phyloP scores from a whole-genome alignment of 257 asterid species.

The Solanum megistacrolobum region DNA sequence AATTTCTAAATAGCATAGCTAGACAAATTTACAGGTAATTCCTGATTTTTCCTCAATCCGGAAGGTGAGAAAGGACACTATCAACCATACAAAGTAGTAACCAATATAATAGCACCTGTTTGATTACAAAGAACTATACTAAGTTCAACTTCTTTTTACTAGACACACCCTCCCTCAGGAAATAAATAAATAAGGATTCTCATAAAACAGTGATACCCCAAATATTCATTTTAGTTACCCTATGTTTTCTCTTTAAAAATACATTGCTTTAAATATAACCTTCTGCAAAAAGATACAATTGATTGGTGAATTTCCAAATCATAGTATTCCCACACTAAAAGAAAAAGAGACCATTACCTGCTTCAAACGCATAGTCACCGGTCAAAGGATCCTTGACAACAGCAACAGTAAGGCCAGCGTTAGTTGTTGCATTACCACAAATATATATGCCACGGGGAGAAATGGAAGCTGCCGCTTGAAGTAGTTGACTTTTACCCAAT shows the following conservation, averaged over 20 bases:
- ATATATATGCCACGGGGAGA: slow-evolving; percentile 97
- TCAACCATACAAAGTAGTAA: background rate
- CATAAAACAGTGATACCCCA: background rate
- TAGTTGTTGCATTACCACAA: slow-evolving; percentile 95
- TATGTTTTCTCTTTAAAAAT: background rate
- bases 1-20: background rate
- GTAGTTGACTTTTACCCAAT: slow-evolving; percentile 94
- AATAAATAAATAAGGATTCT: background rate
- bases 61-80: background rate
- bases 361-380: slow-evolving; percentile 95
- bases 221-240: background rate
- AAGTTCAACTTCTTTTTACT: background rate
- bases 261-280: background rate
- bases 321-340: background rate
- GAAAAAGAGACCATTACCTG: slow-evolving; percentile 45
- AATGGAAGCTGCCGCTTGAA: slow-evolving; percentile 95
- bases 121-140: background rate
- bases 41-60: background rate
- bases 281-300: background rate
- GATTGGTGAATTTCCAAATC: background rate
- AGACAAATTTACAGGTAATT: background rate
- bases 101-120: background rate
- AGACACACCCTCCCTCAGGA: background rate
- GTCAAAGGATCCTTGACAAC: slow-evolving; percentile 92
- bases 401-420: slow-evolving; percentile 97